These are phyloP conservation scores for Fraxinus nigra DNA, from an alignment of 305 asterid species.

Conservation along the genomic window DNA sequence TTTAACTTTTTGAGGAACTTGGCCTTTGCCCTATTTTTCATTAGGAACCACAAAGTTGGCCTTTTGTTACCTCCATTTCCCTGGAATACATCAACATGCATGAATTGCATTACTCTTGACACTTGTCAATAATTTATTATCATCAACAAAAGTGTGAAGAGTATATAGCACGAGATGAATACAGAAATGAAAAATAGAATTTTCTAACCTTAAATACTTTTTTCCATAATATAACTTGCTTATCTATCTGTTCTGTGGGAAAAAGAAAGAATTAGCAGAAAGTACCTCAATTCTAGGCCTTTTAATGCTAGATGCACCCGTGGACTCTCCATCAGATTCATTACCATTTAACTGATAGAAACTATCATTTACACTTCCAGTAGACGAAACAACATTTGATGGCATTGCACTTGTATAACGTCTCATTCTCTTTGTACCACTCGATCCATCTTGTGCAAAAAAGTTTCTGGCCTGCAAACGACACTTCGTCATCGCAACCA, in stretches of 20 bases:
- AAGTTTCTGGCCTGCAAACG: slow-evolving; percentile 83
- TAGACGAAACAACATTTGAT: slow-evolving; percentile 77
- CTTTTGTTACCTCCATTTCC: neutral
- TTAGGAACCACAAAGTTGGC: neutral
- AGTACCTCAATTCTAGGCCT: slow-evolving; percentile 70
- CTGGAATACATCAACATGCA: neutral
- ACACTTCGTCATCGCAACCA: slow-evolving; percentile 92
- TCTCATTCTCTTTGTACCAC: slow-evolving; percentile 83
- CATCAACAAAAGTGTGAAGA: neutral
- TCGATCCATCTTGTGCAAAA: slow-evolving; percentile 76
- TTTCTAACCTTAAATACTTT: neutral
- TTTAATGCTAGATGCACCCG: slow-evolving; percentile 71
- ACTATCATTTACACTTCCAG: slow-evolving; percentile 69
- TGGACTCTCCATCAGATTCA: slow-evolving; percentile 93
- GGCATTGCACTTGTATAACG: slow-evolving; percentile 83
- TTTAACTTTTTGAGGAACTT: neutral
- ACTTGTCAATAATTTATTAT: neutral
- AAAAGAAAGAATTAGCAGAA: slow-evolving; percentile 15
- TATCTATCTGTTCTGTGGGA: slow-evolving; percentile 12
- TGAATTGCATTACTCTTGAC: neutral
- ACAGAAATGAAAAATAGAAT: neutral
- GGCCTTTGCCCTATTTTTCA: neutral
- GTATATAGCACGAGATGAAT: neutral
- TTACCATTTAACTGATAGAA: slow-evolving; percentile 52
- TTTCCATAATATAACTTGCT: neutral